These are phyloP conservation scores for Garcia nutans DNA, from an alignment of 345 rosid genomes.

Conservation along the genomic window DNA sequence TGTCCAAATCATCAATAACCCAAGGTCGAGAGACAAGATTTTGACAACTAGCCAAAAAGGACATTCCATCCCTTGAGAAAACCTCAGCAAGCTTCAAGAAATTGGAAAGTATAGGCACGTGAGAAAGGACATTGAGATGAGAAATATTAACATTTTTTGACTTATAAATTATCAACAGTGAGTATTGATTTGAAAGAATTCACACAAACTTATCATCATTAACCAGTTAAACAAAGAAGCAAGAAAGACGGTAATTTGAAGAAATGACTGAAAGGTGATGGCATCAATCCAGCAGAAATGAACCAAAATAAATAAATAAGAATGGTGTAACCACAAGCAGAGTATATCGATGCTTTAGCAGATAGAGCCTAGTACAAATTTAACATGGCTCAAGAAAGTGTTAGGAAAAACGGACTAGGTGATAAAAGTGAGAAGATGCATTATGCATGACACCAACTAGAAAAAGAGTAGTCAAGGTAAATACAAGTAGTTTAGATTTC, in stretches of 20 bases:
- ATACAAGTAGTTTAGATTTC: background rate
- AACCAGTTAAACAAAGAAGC: background rate
- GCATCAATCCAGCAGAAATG: background rate
- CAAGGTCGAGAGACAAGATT: conserved; percentile 90
- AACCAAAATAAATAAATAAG: background rate
- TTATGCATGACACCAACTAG: background rate
- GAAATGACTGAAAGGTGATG: background rate
- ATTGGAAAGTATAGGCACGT: conserved; percentile 10
- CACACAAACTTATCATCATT: background rate
- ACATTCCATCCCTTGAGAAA: conserved; percentile 94
- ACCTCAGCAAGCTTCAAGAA: conserved; percentile 91
- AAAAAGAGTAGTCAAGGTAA: background rate
- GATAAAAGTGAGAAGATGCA: background rate
- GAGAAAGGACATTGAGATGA: conserved; percentile 5
- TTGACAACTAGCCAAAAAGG: conserved; percentile 91
- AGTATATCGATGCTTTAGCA: background rate
- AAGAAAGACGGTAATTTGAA: background rate
- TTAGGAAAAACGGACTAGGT: background rate
- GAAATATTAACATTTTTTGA: background rate
- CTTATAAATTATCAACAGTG: background rate
- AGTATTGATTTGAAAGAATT: background rate
- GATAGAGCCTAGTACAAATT: background rate
- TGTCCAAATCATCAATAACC: conserved; percentile 91
- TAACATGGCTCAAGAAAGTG: background rate
- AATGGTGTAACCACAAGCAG: background rate